Base-by-base conservation (phyloP, 805 yeast genomes). In the Yamadazyma sp. region DNA sequence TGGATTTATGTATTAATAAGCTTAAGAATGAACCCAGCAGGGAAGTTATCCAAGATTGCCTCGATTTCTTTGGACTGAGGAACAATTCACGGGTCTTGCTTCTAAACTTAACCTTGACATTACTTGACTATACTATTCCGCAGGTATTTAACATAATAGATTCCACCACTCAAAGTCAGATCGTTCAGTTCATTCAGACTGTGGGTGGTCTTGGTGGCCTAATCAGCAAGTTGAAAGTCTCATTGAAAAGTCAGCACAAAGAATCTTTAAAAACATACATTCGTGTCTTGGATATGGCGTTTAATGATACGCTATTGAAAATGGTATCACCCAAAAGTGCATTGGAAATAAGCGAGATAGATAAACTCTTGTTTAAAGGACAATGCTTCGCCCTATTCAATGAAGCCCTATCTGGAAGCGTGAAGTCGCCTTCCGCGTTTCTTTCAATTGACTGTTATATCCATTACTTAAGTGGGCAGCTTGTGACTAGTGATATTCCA, bases 361-460 rank as follows among this genome's bases (percentile, higher is more conserved):
- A 65, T 32, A 61, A 60, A 34, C 45, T 67, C 4, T n/a, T 68
- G 7, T 67, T 59, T 43, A 63, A 53, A 29, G 72, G 72, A 0
- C 53, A 48, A 31, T 35, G 47, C 8, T 59, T 52, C 29, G 38
- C 63, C 1, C 35, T 57, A 10, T 42, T 56, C 11, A 54, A 52
- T 22, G 70, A 65, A 38, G 29, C 23, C 2, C 44, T 49, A 5
- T 32, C 6, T 4, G 18, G 13, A 4, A 20, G 24, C 5, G 32
- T 37, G 2, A 23, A 23, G 2, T 6, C 4, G 7, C 21, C n/a
- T 5, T 33, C 23, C 18, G 12, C 26, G 13, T 32, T 40, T 16
- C 10, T 12, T 9, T 33, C 42, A 3, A 27, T 20, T 9, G 41
- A 29, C 13, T 11, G 25, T n/a, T 45, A 41, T 29, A 25, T 34